Base-by-base conservation (phyloP, 176 grass and related monocot species). In the Oryza glaberrima region DNA sequence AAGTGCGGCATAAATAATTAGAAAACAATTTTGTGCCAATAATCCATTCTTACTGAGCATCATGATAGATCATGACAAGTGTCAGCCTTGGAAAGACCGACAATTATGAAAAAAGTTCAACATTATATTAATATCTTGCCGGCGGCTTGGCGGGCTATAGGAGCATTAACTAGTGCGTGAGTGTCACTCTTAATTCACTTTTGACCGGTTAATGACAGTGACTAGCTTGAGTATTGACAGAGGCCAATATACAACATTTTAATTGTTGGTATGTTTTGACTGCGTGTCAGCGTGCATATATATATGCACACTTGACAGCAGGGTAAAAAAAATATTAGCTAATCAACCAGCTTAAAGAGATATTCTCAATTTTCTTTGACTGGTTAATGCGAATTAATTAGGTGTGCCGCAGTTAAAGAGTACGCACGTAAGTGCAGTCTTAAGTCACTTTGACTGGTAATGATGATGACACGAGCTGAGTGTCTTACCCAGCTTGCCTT, bases 171-270 rank as follows among this genome's bases (percentile, higher is more conserved):
- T 58, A 82, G 38, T n/a, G 70, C 22, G 70, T 73, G 73, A 74
- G 71, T 75, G 70, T 17, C 70, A 75, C 26, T 83, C 70, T 36
- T 65, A 75, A 65, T 66, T 45, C 40, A 11, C 70, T 83, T 66
- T 66, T 66, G 19, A 83, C 41, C 65, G 47, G 81, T 47, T 65
- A 15, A 23, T 7, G 70, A 75, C 56, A 48, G 40, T 7, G 11
- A 65, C 54, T 58, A 58, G 19, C 17, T 12, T 7, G 17, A 74
- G 54, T 44, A 40, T 44, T 25, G 67, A 20, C 17, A 70, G 49
- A 32, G 20, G 56, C 65, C 58, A 44, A 14, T 22, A 20, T 68
- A 54, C 6, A n/a, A 60, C 41, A 9, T 36, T 38, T 11, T 68
- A 28, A 17, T 58, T 58, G 54, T 58, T 58, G 19, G 5, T 58